Base-by-base conservation (phyloP, 2,329 filamentous ascomycete species). In the Fusarium acutatum region DNA sequence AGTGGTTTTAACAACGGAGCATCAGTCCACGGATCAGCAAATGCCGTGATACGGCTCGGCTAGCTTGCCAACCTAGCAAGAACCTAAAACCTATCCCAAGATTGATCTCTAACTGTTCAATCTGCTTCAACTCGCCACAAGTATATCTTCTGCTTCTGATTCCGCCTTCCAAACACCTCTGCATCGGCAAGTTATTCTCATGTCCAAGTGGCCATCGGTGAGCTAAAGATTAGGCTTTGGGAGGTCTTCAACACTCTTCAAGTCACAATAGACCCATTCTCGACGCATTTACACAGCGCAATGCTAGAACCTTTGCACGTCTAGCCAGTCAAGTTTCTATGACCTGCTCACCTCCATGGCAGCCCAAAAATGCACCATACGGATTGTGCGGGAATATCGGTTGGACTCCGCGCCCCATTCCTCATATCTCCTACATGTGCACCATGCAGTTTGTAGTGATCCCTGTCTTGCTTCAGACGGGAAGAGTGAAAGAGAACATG, bases 391-490 rank as follows among this genome's bases (percentile, higher is more conserved):
- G 68, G 32, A 41, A 57, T 41, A 38, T 43, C 49, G 49, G 38
- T 52, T 56, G 41, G 49, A 49, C 41, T 61, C 71, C 67, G 67
- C 24, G 44, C 54, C 68, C 63, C 46, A 52, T 68, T 46, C 44
- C 57, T 56, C 53, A 43, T 40, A 44, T 43, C 44, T 43, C 44
- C 49, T 56, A 58, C 59, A 57, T 47, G 60, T 58, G 54, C 54
- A 50, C 53, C 35, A 37, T 68, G 44, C 53, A 35, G 37, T 26
- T 69, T 38, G 28, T 37, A 49, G 59, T 67, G 44, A 49, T 69
- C 67, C 62, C 37, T 74, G 67, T 67, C 65, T 69, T 53, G 54
- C 34, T 58, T 60, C 35, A 37, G n/a, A 34, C 54, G 56, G 43
- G 56, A 53, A 62, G 38, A 56, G 40, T 13, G 28, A 38, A 59